These are phyloP conservation scores for Termitomyces sp. DNA, from an alignment of 1,284 basidiomycete genomes.

Conservation along the genomic window DNA sequence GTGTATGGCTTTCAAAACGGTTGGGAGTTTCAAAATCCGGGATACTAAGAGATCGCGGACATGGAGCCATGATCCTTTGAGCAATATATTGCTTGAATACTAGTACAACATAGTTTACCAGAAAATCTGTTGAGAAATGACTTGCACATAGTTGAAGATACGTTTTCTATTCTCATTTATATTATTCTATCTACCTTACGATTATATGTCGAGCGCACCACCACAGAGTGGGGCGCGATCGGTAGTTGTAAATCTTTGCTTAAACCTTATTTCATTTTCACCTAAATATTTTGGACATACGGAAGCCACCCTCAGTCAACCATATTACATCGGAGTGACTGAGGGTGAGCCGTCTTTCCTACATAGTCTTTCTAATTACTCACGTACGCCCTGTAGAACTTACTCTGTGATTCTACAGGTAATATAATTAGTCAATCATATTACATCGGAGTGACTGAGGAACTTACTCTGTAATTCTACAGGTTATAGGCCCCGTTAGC, in stretches of 20 bases:
- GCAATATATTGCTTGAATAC: too few species aligned
- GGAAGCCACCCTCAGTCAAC: not conserved
- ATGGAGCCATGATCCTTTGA: too few species aligned
- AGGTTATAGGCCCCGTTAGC: too few species aligned
- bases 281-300: not conserved
- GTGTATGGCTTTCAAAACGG: too few species aligned
- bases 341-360: not conserved
- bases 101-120: too few species aligned
- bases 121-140: not conserved
- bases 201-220: not conserved
- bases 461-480: too few species aligned
- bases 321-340: not conserved
- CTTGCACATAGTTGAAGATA: not conserved
- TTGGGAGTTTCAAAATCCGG: too few species aligned
- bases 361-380: not conserved
- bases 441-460: too few species aligned
- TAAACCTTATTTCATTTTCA: not conserved
- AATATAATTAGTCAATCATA: too few species aligned
- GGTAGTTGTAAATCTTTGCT: not conserved
- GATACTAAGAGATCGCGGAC: too few species aligned
- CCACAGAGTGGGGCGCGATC: not conserved
- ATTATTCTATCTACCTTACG: not conserved
- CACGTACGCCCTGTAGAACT: not conserved
- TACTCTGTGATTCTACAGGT: not conserved
- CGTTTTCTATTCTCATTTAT: not conserved